These are phyloP conservation scores for Cladosporium colombiae DNA, from an alignment of 2,329 filamentous ascomycete species.

Conservation along the genomic window DNA sequence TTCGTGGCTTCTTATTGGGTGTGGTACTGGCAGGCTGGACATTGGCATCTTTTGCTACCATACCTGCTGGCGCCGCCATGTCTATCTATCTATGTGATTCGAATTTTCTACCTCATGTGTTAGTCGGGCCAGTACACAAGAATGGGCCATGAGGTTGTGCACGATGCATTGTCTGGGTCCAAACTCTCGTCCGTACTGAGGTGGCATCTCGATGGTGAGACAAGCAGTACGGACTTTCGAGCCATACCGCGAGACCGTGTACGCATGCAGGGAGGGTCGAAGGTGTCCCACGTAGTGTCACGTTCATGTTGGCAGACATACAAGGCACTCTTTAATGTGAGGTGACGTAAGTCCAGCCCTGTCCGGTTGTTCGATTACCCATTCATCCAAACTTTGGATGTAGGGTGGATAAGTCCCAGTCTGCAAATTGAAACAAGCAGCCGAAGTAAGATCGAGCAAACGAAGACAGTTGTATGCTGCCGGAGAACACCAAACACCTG, in stretches of 20 bases:
- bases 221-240: background rate
- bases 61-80: background rate
- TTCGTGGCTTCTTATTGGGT: conserved; percentile 22
- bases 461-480: background rate
- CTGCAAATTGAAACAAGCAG: background rate
- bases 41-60: background rate
- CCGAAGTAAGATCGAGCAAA: background rate
- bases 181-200: background rate
- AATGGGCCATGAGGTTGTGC: background rate
- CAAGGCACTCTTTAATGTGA: background rate
- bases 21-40: background rate
- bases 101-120: background rate
- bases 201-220: background rate
- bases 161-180: background rate
- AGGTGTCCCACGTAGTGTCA: background rate
- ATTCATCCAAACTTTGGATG: background rate
- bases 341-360: background rate
- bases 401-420: background rate
- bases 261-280: background rate
- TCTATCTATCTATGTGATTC: background rate
- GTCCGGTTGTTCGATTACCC: background rate
- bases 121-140: background rate
- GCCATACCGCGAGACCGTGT: background rate
- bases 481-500: background rate
- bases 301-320: background rate